phyloP scores from a whole-genome alignment of 495 filamentous ascomycete genomes.

The Durotheca rogersii region DNA sequence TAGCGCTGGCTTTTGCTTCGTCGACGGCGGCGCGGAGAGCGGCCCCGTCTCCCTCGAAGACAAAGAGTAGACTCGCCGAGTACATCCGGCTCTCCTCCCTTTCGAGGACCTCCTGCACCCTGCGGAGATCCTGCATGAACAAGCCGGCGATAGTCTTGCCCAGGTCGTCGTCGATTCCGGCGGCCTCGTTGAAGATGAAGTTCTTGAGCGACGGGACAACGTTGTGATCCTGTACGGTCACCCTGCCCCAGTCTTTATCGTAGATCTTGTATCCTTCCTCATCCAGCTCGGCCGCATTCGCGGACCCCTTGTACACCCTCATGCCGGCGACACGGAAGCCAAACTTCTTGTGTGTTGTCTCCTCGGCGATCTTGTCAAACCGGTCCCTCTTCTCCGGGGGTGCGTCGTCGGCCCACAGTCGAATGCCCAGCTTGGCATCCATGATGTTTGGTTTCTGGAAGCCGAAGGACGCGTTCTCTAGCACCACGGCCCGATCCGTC shows the following conservation, averaged over 20 bases:
- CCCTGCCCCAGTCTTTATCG: slow-evolving; percentile 83
- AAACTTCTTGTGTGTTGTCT: slow-evolving; percentile 77
- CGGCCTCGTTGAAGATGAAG: slow-evolving; percentile 67
- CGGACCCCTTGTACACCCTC: slow-evolving; percentile 77
- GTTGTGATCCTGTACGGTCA: slow-evolving; percentile 65
- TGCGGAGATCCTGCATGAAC: slow-evolving; percentile 66
- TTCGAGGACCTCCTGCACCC: slow-evolving; percentile 65
- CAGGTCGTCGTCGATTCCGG: slow-evolving; percentile 56
- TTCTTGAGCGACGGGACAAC: slow-evolving; percentile 72
- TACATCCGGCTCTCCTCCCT: slow-evolving; percentile 89
- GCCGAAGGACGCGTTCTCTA: slow-evolving; percentile 81
- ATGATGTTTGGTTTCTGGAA: slow-evolving; percentile 89
- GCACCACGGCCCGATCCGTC: slow-evolving; percentile 76
- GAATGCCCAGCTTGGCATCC: slow-evolving; percentile 86
- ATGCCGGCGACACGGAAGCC: slow-evolving; percentile 92
- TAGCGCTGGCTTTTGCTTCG: slow-evolving; percentile 51
- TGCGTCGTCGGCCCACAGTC: slow-evolving; percentile 84
- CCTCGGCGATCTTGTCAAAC: slow-evolving; percentile 74
- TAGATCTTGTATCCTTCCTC: slow-evolving; percentile 66
- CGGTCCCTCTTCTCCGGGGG: slow-evolving; percentile 71
- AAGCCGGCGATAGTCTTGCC: slow-evolving; percentile 59
- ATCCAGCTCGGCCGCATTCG: slow-evolving; percentile 48
- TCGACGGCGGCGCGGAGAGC: slow-evolving; percentile 67
- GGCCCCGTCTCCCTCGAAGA: slow-evolving; percentile 84
- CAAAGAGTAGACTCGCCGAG: slow-evolving; percentile 82